Evolutionary conservation across 2,329 filamentous ascomycete genomes (phyloP), one percentile per base, ranked within the genome.

Genomic region (Neopestalotiopsis rosae): DNA sequence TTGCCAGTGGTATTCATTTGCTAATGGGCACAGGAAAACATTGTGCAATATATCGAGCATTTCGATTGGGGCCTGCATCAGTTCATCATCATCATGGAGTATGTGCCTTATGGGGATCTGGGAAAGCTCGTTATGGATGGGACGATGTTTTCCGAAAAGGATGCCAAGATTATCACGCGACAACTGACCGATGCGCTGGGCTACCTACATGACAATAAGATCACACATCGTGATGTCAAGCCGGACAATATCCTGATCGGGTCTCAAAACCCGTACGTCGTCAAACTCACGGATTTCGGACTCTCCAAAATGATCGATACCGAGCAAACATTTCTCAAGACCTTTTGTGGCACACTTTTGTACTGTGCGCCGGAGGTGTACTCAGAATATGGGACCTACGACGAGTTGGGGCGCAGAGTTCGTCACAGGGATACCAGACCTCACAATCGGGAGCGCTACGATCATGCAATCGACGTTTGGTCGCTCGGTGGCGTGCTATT

Each of bases 351-450:
- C 40, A 99, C 96, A 0, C 84, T 99, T 34, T 84, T 99, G 3
- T 99, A 98, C 81, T 98, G 96, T 79, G 96, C 96, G 0, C 96
- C 96, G 0, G 96, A 99, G 77, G 95, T 99, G 2, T 99, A 98
- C 76, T 94, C 92, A 7, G 90, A 91, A 69, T 92, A 88, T 74
- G 79, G 81, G 30, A 87, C 91, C 71, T 91, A 91, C 64, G 92
- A 97, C 74, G 91, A 92, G 74, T 84, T 89, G 63, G 90, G 88
- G n/a, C 87, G 90, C 69, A 85, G 90, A 49, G 86, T 86, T 49
- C 85, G 86, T 40, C 86, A 90, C n/a, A 87, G 87, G 68, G 91
- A 90, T 73, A 87, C 89, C 28, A 89, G 91, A 52, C 75, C 76
- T 69, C 74, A 76, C 13, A 79, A 81, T 72, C 87, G 81, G 67